phyloP scores from a whole-genome alignment of 2,329 filamentous ascomycete genomes.

The Lachnellula willkommii region DNA sequence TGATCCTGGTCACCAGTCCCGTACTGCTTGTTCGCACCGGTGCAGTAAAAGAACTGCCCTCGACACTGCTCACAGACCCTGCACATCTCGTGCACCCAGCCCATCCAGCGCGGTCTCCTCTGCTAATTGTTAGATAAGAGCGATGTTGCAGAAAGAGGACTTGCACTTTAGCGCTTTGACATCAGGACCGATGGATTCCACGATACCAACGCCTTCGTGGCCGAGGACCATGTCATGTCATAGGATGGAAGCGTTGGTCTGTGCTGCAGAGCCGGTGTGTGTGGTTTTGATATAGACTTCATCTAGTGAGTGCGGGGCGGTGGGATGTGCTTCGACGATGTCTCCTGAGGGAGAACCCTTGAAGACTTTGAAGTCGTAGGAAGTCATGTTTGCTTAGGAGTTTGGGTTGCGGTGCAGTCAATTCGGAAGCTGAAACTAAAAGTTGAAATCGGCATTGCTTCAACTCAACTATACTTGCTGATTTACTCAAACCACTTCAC shows the following conservation, averaged over 20 bases:
- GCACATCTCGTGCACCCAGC: slow-evolving; percentile 37
- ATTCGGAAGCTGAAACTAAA: too few species aligned
- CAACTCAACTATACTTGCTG: too few species aligned
- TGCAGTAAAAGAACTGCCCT: slow-evolving; percentile 39
- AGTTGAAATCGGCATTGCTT: too few species aligned
- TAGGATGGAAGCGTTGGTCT: slow-evolving; percentile 34
- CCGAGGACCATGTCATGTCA: slow-evolving; percentile 36
- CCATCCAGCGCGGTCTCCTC: slow-evolving; percentile 41
- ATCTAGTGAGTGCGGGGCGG: slow-evolving; percentile 38
- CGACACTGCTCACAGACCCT: slow-evolving; percentile 38
- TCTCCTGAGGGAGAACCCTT: slow-evolving; percentile 52
- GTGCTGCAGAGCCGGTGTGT: slow-evolving; percentile 62
- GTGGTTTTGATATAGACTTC: slow-evolving; percentile 57
- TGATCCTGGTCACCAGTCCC: slow-evolving; percentile 40
- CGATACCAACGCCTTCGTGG: slow-evolving; percentile 43
- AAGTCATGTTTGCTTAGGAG: too few species aligned
- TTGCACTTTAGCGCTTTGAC: slow-evolving; percentile 32
- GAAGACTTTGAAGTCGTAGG: slow-evolving; percentile 47
- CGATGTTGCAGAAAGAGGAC: slow-evolving; percentile 14
- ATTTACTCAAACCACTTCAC: too few species aligned
- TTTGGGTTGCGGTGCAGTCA: too few species aligned
- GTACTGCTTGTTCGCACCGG: slow-evolving; percentile 35
- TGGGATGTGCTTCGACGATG: slow-evolving; percentile 42
- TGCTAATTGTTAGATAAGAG: not conserved
- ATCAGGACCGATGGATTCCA: slow-evolving; percentile 35